Evolutionary conservation across 768 basidiomycete genomes (phyloP).

Genomic region (Leccinum variicolor): DNA sequence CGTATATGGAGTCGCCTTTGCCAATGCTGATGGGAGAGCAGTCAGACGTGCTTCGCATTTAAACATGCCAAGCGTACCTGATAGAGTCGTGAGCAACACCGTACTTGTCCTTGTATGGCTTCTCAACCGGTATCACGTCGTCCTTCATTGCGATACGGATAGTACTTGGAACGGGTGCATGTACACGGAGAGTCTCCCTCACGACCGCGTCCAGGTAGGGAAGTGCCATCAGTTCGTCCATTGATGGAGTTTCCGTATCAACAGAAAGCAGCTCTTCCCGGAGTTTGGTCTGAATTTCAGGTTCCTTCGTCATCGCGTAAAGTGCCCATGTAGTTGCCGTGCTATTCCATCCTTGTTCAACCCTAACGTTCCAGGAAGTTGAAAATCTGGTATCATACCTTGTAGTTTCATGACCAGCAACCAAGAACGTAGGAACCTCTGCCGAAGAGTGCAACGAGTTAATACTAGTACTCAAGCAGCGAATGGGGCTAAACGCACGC

Average conservation of each 20-base stretch:
- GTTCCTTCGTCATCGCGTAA: conserved; percentile 48
- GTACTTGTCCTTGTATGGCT: conserved; percentile 42
- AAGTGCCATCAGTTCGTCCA: conserved; percentile 65
- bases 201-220: conserved; percentile 72
- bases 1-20: conserved; percentile 44
- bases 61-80: conserved; percentile 21
- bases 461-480: background rate
- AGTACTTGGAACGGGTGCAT: conserved; percentile 47
- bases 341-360: conserved; percentile 2
- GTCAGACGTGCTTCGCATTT: background rate
- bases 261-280: conserved; percentile 54
- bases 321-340: conserved; percentile 57
- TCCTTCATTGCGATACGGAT: conserved; percentile 47
- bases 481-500: conserved; percentile 33
- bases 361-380: background rate
- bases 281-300: conserved; percentile 50
- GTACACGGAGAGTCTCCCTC: conserved; percentile 55
- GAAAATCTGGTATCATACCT: background rate
- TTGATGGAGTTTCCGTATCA: conserved; percentile 54
- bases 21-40: conserved; percentile 26
- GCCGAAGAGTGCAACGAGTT: background rate
- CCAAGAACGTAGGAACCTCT: background rate
- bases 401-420: conserved; percentile 1
- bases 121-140: conserved; percentile 48
- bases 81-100: conserved; percentile 42